A percentile compares a stretch with the other conserved stretches of the same genome.
Conservation (phyloP, 768 basidiomycete genomes). For the Podaxis sp. region DNA sequence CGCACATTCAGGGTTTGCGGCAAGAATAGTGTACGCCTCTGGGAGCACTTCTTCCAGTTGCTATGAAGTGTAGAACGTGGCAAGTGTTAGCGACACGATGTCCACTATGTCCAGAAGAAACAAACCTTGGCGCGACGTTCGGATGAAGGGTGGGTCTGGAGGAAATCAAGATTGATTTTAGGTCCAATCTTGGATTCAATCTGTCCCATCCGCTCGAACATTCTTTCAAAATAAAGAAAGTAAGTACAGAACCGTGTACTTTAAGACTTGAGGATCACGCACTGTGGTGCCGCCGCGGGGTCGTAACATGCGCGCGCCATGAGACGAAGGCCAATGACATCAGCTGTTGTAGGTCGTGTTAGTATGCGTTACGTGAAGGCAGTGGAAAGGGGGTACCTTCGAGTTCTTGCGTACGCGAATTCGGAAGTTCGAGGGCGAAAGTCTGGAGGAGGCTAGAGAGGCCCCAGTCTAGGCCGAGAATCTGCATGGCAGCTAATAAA, state of each 20-base stretch:
- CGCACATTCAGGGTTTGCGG: constrained; percentile 57
- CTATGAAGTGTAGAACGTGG: constrained; percentile 27
- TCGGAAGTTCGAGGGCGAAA: constrained; percentile 70
- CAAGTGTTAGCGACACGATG: background rate
- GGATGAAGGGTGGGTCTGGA: constrained; percentile 81
- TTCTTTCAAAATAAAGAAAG: constrained; percentile 36
- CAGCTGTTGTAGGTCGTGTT: constrained; percentile 50
- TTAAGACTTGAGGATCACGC: constrained; percentile 21
- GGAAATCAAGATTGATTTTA: constrained; percentile 48
- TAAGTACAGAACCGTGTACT: background rate
- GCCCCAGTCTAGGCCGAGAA: constrained; percentile 57
- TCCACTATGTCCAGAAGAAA: background rate
- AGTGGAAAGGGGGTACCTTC: constrained; percentile 53
- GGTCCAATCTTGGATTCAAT: constrained; percentile 45
- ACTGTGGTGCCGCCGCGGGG: constrained; percentile 76
- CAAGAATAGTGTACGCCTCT: constrained; percentile 54
- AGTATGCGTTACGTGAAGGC: background rate
- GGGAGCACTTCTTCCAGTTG: constrained; percentile 54
- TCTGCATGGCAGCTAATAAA: constrained; percentile 41
- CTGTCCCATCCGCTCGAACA: constrained; percentile 68
- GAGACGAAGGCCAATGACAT: constrained; percentile 79
- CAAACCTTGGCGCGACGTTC: constrained; percentile 70
- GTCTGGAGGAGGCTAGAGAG: constrained; percentile 47
- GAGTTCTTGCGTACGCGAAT: constrained; percentile 77
- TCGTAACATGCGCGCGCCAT: constrained; percentile 87